Conservation (phyloP, 2,329 filamentous ascomycete genomes). For the Escovopsis sp. region DNA sequence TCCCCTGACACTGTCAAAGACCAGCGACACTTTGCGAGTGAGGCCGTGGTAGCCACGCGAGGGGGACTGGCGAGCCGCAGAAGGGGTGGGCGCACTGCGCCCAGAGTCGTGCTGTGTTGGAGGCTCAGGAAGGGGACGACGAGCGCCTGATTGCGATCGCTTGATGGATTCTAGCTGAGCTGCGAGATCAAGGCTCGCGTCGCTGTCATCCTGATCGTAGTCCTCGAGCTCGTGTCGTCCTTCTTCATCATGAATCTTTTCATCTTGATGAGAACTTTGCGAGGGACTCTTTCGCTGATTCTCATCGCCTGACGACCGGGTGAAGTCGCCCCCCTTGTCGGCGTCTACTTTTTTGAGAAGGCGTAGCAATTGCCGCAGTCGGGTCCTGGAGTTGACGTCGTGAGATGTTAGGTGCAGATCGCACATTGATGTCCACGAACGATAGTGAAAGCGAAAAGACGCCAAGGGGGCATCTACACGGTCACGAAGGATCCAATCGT, state of each 20-base stretch:
- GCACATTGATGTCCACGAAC: conserved; percentile 34
- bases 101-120: not conserved
- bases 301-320: no score
- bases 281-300: no score
- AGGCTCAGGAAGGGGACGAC: conserved; percentile 56
- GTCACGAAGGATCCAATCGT: conserved; percentile 37
- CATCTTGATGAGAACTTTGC: no score
- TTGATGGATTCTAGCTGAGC: conserved; percentile 35
- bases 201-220: no score
- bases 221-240: no score
- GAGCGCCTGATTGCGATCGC: conserved; percentile 87
- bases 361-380: not conserved
- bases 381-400: conserved; percentile 1
- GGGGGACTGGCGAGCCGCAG: no score
- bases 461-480: conserved; percentile 36
- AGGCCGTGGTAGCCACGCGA: no score
- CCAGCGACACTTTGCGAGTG: no score
- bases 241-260: no score
- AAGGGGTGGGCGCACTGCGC: no score
- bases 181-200: not conserved
- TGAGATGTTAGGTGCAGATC: conserved; percentile 32
- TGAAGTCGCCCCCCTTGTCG: no score
- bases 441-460: conserved; percentile 42
- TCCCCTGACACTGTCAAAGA: no score
- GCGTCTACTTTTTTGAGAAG: not conserved